Evolutionary conservation across 805 yeast species (phyloP), one percentile per base, ranked within the genome.

Genomic region (Osmozyma mogii): DNA sequence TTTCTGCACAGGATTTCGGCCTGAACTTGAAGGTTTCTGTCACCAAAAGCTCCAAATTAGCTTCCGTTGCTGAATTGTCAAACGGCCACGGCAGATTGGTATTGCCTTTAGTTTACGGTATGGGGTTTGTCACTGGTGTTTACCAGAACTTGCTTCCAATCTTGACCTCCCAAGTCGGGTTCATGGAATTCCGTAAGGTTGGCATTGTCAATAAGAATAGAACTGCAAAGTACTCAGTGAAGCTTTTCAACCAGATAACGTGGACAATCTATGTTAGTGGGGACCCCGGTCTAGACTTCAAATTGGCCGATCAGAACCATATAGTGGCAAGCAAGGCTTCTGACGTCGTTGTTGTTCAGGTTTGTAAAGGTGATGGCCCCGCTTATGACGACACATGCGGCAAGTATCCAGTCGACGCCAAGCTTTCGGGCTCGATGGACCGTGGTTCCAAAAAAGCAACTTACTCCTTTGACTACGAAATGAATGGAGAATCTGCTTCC

Each of bases 81-180:
- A 26, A 40, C 5, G 36, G 37, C 15, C 14, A 29, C 10, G 73
- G 72, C 26, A 62, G 56, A 19, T 48, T 77, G 29, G 58, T 58
- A 19, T 49, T 71, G 22, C 88, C 89, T 4, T 46, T 82, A 31
- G 82, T 79, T 5, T 88, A 81, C 52, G 96, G 96, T 31, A 68
- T 69, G 72, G 95, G 95, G 5, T 75, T 83, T 38, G 72, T 83
- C 10, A 79, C 95, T 18, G 84, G 78, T 16, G 54, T 68, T 11
- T 49, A 47, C 31, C 36, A 40, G 14, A 41, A 41, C 19, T 38
- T 42, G 7, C 26, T 26, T 24, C 52, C 54, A 54, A 39, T 39
- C 32, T 40, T 81, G 15, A 64, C 68, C n/a, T 72, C 83, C 15
- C 68, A 65, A 17, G 80, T 81, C 16, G 94, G 94, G 0, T 61